phyloP scores from a whole-genome alignment of 805 yeast genomes.

The Saccharomycopsis javanensis region DNA sequence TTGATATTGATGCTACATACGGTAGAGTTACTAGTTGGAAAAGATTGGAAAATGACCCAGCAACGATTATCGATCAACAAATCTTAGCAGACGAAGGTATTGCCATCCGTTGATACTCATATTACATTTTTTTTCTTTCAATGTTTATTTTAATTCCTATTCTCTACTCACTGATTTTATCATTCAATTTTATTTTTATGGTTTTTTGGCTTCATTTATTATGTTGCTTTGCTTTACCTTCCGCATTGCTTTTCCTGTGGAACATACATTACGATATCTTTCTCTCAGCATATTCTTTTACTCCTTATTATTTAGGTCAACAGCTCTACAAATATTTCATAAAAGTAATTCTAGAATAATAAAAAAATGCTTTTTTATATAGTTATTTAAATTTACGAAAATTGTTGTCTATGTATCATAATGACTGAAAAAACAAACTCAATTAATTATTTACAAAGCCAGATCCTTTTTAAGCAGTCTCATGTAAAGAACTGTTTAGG shows the following conservation, averaged over 20 bases:
- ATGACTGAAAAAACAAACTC: neutral
- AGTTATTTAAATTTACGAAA: too few species aligned
- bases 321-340: too few species aligned
- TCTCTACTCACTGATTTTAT: neutral
- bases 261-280: neutral
- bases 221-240: neutral
- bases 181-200: neutral
- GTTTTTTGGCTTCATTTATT: neutral
- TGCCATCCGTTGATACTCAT: conserved; percentile 19
- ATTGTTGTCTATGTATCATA: too few species aligned
- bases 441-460: neutral
- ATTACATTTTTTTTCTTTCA: neutral
- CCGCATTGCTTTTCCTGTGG: neutral
- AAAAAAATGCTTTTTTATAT: too few species aligned
- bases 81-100: conserved; percentile 38
- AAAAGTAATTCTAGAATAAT: too few species aligned
- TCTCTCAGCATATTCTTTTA: neutral
- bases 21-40: conserved; percentile 57
- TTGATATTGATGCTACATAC: conserved; percentile 46
- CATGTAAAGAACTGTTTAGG: neutral
- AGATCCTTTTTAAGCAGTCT: neutral
- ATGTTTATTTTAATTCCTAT: neutral
- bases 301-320: neutral
- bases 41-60: conserved; percentile 50
- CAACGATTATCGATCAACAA: conserved; percentile 40